These are phyloP conservation scores for Cryphonectria nitschkei DNA, from an alignment of 2,329 filamentous ascomycete genomes.

Conservation along the genomic window DNA sequence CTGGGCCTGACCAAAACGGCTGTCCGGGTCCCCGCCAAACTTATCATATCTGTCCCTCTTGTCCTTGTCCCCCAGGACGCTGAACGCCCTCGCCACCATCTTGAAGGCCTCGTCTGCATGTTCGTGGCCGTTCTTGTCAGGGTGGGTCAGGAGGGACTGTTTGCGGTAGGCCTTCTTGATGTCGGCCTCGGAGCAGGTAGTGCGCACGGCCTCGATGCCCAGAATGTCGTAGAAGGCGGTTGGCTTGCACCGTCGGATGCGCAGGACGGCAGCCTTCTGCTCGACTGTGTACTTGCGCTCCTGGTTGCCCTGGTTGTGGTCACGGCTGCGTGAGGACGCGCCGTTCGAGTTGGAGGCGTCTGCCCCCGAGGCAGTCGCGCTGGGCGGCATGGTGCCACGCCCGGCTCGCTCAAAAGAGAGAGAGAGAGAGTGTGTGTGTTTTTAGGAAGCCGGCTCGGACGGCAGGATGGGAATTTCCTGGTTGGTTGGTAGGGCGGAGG, in stretches of 20 bases:
- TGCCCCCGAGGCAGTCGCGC: conserved; percentile 59
- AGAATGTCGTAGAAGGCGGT: conserved; percentile 98
- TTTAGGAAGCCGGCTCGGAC: conserved; percentile 5
- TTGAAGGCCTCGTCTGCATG: conserved; percentile 98
- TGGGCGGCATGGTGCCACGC: conserved; percentile 43
- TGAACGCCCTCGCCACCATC: conserved; percentile 93
- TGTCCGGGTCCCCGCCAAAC: conserved; percentile 91
- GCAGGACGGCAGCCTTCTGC: conserved; percentile 87
- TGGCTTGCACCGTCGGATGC: conserved; percentile 80
- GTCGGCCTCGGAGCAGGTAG: conserved; percentile 74
- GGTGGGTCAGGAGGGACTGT: conserved; percentile 90
- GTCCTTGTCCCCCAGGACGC: conserved; percentile 88
- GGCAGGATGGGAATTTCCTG: background rate
- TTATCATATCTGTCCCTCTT: conserved; percentile 89
- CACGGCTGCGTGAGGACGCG: conserved; percentile 52
- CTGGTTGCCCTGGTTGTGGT: conserved; percentile 77
- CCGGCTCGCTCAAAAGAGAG: conserved; percentile 8
- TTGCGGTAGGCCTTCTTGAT: conserved; percentile 99
- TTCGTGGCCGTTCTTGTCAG: conserved; percentile 97
- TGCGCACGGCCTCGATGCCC: conserved; percentile 66
- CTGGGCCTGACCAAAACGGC: conserved; percentile 71
- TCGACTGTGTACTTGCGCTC: conserved; percentile 82
- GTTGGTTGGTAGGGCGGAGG: conserved; percentile 7
- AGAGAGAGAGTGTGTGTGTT: too few species aligned
- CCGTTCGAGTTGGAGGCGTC: conserved; percentile 46